phyloP scores from a whole-genome alignment of 106 monocot genomes.

The Chionographis japonica region DNA sequence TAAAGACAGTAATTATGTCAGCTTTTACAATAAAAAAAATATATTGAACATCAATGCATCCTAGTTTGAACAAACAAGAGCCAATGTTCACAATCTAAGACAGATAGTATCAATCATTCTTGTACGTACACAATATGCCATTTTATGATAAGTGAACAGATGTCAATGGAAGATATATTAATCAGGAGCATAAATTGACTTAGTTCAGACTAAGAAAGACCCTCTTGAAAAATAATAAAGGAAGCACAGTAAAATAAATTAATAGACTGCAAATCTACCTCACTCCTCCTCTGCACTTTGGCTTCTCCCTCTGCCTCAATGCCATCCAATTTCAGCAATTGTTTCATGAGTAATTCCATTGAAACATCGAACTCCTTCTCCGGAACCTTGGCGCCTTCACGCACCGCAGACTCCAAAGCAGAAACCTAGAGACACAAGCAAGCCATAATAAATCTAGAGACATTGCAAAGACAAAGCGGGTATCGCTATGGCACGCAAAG shows the following conservation, averaged over 20 bases:
- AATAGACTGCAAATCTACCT: slow-evolving; percentile 36
- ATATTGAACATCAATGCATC: too few relatives aligned
- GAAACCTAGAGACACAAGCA: slow-evolving; percentile 39
- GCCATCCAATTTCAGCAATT: slow-evolving; percentile 80
- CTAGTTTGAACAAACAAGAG: too few relatives aligned
- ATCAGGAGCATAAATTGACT: too few relatives aligned
- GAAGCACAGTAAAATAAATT: slow-evolving; percentile 1
- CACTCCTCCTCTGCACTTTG: slow-evolving; percentile 63
- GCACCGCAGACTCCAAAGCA: slow-evolving; percentile 41
- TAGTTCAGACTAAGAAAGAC: not conserved
- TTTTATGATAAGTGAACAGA: too few relatives aligned
- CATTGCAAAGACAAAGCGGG: not conserved
- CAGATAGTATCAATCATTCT: too few relatives aligned
- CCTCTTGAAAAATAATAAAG: not conserved
- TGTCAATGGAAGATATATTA: too few relatives aligned
- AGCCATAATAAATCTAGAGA: not conserved
- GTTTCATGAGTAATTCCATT: slow-evolving; percentile 82
- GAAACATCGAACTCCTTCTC: slow-evolving; percentile 71
- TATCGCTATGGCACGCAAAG: not conserved
- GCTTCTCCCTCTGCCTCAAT: slow-evolving; percentile 91
- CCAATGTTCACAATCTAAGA: too few relatives aligned
- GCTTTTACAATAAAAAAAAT: too few relatives aligned
- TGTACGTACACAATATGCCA: too few relatives aligned
- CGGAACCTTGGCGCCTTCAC: slow-evolving; percentile 43
- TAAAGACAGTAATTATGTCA: too few relatives aligned